Evolutionary conservation across 495 filamentous ascomycete genomes (phyloP), one percentile per base, ranked within the genome.

Genomic region (Neurospora sp.): DNA sequence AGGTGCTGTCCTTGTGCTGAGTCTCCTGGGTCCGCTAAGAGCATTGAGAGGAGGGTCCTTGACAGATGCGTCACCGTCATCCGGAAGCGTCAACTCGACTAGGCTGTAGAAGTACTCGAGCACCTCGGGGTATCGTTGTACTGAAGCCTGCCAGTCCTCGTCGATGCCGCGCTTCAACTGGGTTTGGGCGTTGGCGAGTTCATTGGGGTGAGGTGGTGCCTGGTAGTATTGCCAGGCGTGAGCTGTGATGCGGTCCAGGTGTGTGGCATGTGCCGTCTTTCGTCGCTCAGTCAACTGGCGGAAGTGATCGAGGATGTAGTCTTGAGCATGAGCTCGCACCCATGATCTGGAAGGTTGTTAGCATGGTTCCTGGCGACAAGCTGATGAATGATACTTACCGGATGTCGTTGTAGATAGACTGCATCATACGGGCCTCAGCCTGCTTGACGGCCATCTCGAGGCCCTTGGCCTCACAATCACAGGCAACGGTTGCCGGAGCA

Each of bases 41-140:
- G 86, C 86, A 75, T 84, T 86, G 70, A 88, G 78, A 9, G 87
- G 87, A 69, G 86, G 87, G 73, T 88, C 86, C 73, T 85, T 85
- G 68, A 89, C 86, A 39, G 81, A 81, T 2, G 82, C 77, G 40
- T 88, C 86, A 71, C 87, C 82, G 65, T 89, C 86, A 31, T 80
- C 77, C 0, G 90, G 90, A 8, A 91, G 78, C 59, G 83, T 85
- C 71, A 91, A 74, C 73, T 90, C 88, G 18, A 92, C 86, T 37
- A 91, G 81, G 71, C 86, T 84, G 81, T 87, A 92, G 76, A 89
- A 93, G 77, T 92, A 91, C 80, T 93, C 89, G 46, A 93, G 83
- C 37, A 93, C 90, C 76, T 92, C 89, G 5, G 91, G 91, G 74
- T 93, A 93, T 70, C 87, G 83, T 70, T 91, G 88, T 42, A 92